These are phyloP conservation scores for Xylaria sp. DNA, from an alignment of 2,329 filamentous ascomycete genomes.

Conservation along the genomic window DNA sequence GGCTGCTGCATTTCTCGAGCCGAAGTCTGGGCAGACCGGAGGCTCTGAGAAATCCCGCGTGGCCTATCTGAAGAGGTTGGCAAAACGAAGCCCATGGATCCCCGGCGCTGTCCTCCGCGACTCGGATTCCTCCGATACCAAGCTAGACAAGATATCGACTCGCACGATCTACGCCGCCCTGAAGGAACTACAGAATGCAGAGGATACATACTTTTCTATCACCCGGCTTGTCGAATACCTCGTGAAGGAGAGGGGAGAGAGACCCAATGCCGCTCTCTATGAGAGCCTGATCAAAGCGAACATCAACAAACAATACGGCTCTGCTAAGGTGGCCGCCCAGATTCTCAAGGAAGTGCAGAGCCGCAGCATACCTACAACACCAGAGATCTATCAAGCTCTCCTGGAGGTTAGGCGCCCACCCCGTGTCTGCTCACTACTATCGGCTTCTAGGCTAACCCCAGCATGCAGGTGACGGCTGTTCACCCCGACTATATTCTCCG, in stretches of 20 bases:
- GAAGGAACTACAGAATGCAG: slow-evolving; percentile 51
- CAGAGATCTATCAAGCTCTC: slow-evolving; percentile 74
- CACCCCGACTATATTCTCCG: slow-evolving; percentile 88
- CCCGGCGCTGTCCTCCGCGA: slow-evolving; percentile 40
- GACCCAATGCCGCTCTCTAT: slow-evolving; percentile 71
- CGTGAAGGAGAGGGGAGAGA: slow-evolving; percentile 63
- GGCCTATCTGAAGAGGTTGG: slow-evolving; percentile 41
- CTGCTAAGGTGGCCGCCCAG: slow-evolving; percentile 67
- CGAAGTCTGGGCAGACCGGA: slow-evolving; percentile 6
- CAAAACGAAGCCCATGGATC: slow-evolving; percentile 43
- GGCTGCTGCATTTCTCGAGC: not conserved
- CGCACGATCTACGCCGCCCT: slow-evolving; percentile 60
- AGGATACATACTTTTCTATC: slow-evolving; percentile 53
- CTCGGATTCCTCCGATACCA: slow-evolving; percentile 35
- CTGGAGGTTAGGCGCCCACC: slow-evolving; percentile 38
- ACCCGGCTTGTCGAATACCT: slow-evolving; percentile 66
- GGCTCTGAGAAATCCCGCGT: slow-evolving; percentile 31
- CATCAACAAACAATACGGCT: slow-evolving; percentile 69
- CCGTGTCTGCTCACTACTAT: slow-evolving; percentile 7
- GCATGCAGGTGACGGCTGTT: slow-evolving; percentile 71
- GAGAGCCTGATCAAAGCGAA: slow-evolving; percentile 80
- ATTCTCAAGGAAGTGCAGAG: slow-evolving; percentile 79
- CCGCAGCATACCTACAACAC: slow-evolving; percentile 70
- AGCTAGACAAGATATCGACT: slow-evolving; percentile 46
- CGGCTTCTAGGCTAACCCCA: slow-evolving; percentile 24